A percentile compares a stretch with the other conserved stretches of the same genome.
These are phyloP conservation scores for Cucumis hystrix DNA, from an alignment of 306 rosid genomes.

Conservation along the genomic window DNA sequence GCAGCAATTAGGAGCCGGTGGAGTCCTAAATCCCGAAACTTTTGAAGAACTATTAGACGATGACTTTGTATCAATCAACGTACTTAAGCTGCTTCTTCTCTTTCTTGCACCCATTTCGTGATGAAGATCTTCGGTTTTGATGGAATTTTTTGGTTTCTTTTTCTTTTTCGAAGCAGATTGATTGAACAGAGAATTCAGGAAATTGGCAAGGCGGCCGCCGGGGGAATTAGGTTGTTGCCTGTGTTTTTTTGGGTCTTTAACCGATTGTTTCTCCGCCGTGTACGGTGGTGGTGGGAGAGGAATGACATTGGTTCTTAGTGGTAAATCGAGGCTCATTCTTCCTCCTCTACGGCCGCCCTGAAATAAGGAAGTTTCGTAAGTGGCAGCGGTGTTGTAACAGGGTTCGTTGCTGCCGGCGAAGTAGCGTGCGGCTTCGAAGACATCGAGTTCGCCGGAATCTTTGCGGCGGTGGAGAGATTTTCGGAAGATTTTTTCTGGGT, in stretches of 20 bases:
- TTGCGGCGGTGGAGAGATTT: conserved; percentile 57
- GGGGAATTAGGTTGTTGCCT: conserved; percentile 89
- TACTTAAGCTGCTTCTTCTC: conserved; percentile 9
- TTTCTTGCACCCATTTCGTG: conserved; percentile 3
- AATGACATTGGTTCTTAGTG: conserved; percentile 38
- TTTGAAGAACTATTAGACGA: conserved; percentile 41
- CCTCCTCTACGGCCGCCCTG: conserved; percentile 27
- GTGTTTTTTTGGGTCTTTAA: conserved; percentile 54
- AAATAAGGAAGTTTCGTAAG: not conserved
- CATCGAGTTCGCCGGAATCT: conserved; percentile 82
- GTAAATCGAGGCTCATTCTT: conserved; percentile 86
- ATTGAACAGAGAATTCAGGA: conserved; percentile 84
- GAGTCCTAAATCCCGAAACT: conserved; percentile 58
- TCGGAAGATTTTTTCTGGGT: conserved; percentile 40
- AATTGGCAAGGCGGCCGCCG: conserved; percentile 84
- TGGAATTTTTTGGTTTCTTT: conserved; percentile 49
- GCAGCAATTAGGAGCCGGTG: conserved; percentile 26
- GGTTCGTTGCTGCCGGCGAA: conserved; percentile 78
- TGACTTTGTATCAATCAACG: conserved; percentile 10
- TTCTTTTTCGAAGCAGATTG: conserved; percentile 63
- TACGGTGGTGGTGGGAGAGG: conserved; percentile 26
- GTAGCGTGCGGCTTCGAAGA: conserved; percentile 80
- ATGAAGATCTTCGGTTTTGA: not conserved
- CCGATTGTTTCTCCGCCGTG: conserved; percentile 26
- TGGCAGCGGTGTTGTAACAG: not conserved